Evolutionary conservation across 1,284 basidiomycete genomes (phyloP).

Genomic region (Ganoderma lingzhi): DNA sequence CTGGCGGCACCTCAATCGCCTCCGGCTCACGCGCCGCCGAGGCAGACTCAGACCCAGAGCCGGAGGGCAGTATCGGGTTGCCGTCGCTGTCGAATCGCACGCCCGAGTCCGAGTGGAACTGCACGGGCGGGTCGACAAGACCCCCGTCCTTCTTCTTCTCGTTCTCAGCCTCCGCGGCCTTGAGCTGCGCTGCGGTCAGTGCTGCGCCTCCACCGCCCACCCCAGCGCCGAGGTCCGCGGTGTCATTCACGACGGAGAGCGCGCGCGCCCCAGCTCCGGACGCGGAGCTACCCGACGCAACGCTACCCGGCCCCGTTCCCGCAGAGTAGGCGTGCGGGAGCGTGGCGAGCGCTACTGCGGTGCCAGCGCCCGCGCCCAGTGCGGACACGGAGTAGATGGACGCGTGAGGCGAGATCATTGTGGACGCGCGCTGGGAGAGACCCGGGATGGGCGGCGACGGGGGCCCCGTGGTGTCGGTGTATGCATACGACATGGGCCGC

Average conservation of each 20-base stretch:
- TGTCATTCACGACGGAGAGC: constrained; percentile 30
- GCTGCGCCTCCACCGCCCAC: not conserved
- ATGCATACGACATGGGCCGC: not conserved
- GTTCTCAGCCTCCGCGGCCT: constrained; percentile 28
- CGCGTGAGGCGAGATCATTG: not conserved
- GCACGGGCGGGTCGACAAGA: constrained; percentile 18
- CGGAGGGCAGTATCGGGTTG: constrained; percentile 19
- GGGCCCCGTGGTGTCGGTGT: not conserved
- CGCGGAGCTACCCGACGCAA: not conserved
- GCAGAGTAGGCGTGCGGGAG: constrained; percentile 10
- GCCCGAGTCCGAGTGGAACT: constrained; percentile 36
- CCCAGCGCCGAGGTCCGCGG: not conserved
- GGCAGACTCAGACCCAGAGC: not conserved
- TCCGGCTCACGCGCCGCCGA: not conserved
- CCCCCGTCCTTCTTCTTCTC: constrained; percentile 1
- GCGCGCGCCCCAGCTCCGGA: constrained; percentile 15
- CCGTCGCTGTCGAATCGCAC: constrained; percentile 33
- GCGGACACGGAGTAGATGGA: constrained; percentile 7
- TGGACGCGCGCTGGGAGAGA: not conserved
- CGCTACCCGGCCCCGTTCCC: not conserved
- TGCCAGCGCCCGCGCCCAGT: not conserved
- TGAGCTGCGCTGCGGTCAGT: constrained; percentile 31
- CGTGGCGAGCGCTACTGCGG: not conserved
- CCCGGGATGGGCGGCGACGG: not conserved
- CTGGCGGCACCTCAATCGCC: constrained; percentile 32